Evolutionary conservation across 116 monocot species (phyloP), one percentile per base, ranked within the genome.

Genomic region (Phalaenopsis hybrid): DNA sequence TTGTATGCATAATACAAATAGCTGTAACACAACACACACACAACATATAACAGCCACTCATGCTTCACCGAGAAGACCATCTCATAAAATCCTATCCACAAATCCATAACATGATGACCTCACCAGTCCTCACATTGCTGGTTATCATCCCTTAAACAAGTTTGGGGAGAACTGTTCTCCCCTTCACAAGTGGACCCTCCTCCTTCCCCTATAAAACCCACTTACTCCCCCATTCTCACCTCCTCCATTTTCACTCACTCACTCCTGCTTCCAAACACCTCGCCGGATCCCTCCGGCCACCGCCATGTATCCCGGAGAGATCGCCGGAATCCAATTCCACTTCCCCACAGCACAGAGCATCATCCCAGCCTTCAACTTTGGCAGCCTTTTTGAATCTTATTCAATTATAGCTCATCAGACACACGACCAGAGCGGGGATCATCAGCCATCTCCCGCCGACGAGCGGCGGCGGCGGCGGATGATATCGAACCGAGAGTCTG

Each of bases 401-500:
- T 75, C 59, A 4, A 16, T 41, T 41, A 41, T 20, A 37, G 72
- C 34, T 49, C 75, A 8, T 25, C 63, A 1, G 28, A 11, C 33
- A 51, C 18, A 25, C 76, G 50, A 33, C 45, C 86, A 86, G 70
- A 74, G 81, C 5, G 79, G 79, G 12, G 79, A 58, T 41, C 79
- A 23, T 20, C 48, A 6, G n/a, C 45, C 3, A 11, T 50, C 17
- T 58, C 21, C 73, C 33, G 86, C 78, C 2, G 88, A 87, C 17
- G 86, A 87, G 84, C 82, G 92, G 75, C 72, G 88, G 75, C 82
- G 83, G 84, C 86, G 94, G 76, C 78, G 96, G 83, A 94, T 92
- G 96, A 82, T 94, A 73, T 96, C 96, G 6, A 96, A 96, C 79
- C 57, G 96, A 20, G 94, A 96, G 81, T 96, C 94, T 0, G 96